Conservation (phyloP, 2,329 filamentous ascomycete species). For the Penicillium sumatraense region DNA sequence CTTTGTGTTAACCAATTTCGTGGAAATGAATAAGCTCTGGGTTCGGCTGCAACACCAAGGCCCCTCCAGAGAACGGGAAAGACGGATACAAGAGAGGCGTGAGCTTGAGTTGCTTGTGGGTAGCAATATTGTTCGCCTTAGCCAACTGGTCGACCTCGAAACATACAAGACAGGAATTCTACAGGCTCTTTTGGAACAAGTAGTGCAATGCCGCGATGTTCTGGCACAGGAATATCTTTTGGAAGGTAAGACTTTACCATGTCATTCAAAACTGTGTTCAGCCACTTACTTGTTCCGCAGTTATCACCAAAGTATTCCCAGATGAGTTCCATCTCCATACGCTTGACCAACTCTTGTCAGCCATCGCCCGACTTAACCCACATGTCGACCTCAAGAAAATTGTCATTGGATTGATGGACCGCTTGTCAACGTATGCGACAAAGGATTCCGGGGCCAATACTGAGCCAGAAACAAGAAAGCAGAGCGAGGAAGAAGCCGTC, state of each 20-base stretch:
- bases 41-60: slow-evolving; percentile 96
- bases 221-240: slow-evolving; percentile 95
- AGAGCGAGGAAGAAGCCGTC: slow-evolving; percentile 83
- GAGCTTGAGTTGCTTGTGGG: slow-evolving; percentile 95
- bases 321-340: slow-evolving; percentile 98
- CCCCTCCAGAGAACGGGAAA: slow-evolving; percentile 90
- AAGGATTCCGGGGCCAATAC: slow-evolving; percentile 75
- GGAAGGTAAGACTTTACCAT: slow-evolving; percentile 60
- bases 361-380: slow-evolving; percentile 89
- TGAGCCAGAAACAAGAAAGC: slow-evolving; percentile 73
- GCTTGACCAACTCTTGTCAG: slow-evolving; percentile 90
- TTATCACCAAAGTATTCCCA: slow-evolving; percentile 98
- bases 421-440: slow-evolving; percentile 91
- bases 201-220: slow-evolving; percentile 96
- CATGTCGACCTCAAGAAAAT: slow-evolving; percentile 98
- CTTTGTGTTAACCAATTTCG: slow-evolving; percentile 97
- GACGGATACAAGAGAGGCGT: slow-evolving; percentile 90
- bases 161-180: slow-evolving; percentile 91
- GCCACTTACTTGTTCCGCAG: slow-evolving; percentile 49
- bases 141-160: slow-evolving; percentile 92
- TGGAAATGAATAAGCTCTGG: slow-evolving; percentile 99
- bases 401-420: slow-evolving; percentile 96
- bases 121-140: slow-evolving; percentile 92
- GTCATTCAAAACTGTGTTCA: slow-evolving; percentile 13
- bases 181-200: slow-evolving; percentile 88